Conservation (phyloP, 129 eudicot species). For the Dittrichia graveolens region DNA sequence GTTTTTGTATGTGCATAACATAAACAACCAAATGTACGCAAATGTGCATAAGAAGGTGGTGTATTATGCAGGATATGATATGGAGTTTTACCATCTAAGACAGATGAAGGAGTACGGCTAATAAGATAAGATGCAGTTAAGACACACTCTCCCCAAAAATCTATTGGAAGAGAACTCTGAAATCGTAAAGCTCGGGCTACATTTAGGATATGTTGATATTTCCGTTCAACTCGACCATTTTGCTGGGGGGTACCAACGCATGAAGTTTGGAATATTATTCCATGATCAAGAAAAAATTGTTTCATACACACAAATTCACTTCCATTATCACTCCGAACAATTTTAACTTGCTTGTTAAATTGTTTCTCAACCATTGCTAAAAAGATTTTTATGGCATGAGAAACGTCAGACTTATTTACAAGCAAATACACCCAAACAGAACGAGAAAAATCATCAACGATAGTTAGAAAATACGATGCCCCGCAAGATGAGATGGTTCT, state of each 20-base stretch:
- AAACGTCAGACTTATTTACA: constrained; percentile 9
- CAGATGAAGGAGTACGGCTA: not conserved
- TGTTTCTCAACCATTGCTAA: not conserved
- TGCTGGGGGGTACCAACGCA: constrained; percentile 17
- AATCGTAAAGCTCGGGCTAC: not conserved
- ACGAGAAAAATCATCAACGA: constrained; percentile 25
- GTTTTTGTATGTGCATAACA: not conserved
- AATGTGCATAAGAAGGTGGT: not conserved
- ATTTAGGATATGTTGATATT: not conserved
- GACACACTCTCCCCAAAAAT: constrained; percentile 14
- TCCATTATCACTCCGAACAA: not conserved
- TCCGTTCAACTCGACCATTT: constrained; percentile 14
- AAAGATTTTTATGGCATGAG: not conserved
- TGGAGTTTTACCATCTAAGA: not conserved
- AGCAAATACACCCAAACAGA: constrained; percentile 18
- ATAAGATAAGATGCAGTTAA: not conserved
- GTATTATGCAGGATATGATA: not conserved
- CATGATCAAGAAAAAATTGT: not conserved
- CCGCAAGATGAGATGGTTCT: not conserved
- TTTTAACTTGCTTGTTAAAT: not conserved
- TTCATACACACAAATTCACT: not conserved
- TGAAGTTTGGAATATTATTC: constrained; percentile 2
- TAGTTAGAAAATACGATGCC: constrained; percentile 1
- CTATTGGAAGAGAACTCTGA: not conserved
- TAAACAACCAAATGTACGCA: constrained; percentile 17